These are phyloP conservation scores for Centaurea solstitialis DNA, from an alignment of 129 eudicot species.

Conservation along the genomic window DNA sequence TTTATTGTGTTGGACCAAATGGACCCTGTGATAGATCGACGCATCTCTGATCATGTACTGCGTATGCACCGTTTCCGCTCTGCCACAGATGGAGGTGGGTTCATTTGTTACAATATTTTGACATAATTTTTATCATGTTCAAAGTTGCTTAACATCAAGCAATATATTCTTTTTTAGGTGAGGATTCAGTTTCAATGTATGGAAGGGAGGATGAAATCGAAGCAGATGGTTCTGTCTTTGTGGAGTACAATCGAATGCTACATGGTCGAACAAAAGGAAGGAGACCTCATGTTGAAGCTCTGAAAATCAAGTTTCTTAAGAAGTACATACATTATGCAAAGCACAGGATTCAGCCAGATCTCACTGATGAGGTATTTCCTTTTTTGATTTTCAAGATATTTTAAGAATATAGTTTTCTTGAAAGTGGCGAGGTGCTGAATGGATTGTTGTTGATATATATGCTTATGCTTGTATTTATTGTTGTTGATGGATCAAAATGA, in stretches of 20 bases:
- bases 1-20: conserved; percentile 99
- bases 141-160: conserved; percentile 11
- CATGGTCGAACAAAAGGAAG: conserved; percentile 67
- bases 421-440: too few species aligned
- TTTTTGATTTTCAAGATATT: too few species aligned
- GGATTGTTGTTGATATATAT: neutral
- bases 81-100: conserved; percentile 82
- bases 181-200: conserved; percentile 55
- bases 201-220: conserved; percentile 80
- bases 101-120: neutral
- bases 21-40: conserved; percentile 93
- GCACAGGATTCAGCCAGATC: conserved; percentile 91
- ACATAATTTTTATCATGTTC: neutral
- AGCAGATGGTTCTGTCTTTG: conserved; percentile 64
- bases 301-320: conserved; percentile 91
- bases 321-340: conserved; percentile 96
- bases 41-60: conserved; percentile 91
- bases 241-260: conserved; percentile 82
- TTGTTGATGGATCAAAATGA: conserved; percentile 16
- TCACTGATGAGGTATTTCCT: conserved; percentile 79
- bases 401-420: too few species aligned
- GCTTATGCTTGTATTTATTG: neutral
- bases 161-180: conserved; percentile 47
- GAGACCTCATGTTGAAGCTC: conserved; percentile 69
- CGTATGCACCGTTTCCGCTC: conserved; percentile 95